Base-by-base conservation (phyloP, 192 early-diverging fungal species). In the Paraglomus occultum region DNA sequence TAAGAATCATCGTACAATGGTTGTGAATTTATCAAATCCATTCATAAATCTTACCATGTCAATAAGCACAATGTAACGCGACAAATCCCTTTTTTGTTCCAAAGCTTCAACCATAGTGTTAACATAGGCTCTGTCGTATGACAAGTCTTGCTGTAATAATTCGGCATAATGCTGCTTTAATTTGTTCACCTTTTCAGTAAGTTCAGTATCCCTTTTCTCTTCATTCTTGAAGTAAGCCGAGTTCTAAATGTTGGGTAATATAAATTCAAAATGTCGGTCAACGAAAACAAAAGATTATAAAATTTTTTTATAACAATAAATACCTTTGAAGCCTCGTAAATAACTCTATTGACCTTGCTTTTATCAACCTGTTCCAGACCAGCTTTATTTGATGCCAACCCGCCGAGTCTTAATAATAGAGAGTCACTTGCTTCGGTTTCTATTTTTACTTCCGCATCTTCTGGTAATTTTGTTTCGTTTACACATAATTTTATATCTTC, bases 301-400 rank as follows among this genome's bases (percentile, higher is more conserved):
- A 52, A 64, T 12, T 6, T 38, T 6, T 38, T 2, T 31, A 31
- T 31, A 31, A 31, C 31, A 31, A 31, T 47, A 39, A 50, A 17
- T 71, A 85, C 84, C 70, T 87, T 87, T 11, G 87, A 85, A 9
- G 76, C 71, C 49, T 89, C 87, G 53, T 84, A 85, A 23, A 89
- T 84, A 39, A 87, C 77, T 31, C 73, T 51, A 67, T 85, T 77
- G 18, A 89, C 75, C 64, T 78, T 77, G 6, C 80, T 74, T 49
- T 78, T 82, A 64, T 83, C 77, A 2, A 82, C 64, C 20, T 46
- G 40, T 10, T 81, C 68, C 38, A 84, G 60, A 6, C 85, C 85
- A 8, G 82, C 84, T 71, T 84, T 78, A 31, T 76, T 15, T 8
- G 52, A 22, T 17, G 40, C 43, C 17, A 68, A 14, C 43, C 31